Conservation (phyloP, 305 asterid species). For the Withania somnifera region DNA sequence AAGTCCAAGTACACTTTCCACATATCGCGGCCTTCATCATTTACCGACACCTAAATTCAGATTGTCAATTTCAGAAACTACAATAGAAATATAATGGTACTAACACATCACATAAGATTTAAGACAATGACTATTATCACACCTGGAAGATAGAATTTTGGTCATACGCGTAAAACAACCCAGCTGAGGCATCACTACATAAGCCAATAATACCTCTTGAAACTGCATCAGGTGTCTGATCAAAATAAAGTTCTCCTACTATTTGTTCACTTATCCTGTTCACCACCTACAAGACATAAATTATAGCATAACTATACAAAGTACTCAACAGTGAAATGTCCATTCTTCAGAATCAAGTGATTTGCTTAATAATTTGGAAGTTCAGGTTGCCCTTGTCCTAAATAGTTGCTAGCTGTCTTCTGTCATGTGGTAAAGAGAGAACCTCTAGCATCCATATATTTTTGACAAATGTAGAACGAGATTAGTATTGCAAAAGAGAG, state of each 20-base stretch:
- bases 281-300: constrained; percentile 46
- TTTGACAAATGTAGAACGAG: not conserved
- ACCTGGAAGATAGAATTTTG: constrained; percentile 94
- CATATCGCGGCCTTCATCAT: constrained; percentile 95
- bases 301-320: not conserved
- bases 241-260: constrained; percentile 83
- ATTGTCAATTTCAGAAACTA: constrained; percentile 10
- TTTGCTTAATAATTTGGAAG: not conserved
- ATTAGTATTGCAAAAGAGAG: not conserved
- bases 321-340: not conserved
- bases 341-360: not conserved
- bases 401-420: too few species aligned
- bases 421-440: too few species aligned
- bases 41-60: constrained; percentile 68
- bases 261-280: constrained; percentile 91
- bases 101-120: constrained; percentile 7
- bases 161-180: constrained; percentile 91
- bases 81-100: not conserved
- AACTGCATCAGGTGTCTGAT: constrained; percentile 72
- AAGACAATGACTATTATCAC: constrained; percentile 7
- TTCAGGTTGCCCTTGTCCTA: not conserved
- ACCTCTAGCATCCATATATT: not conserved
- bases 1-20: constrained; percentile 95
- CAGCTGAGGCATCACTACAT: constrained; percentile 98
- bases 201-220: constrained; percentile 76